Percentiles rank a stretch among this genome's conserved stretches.
Evolutionary conservation across 1,139 yeast genomes (phyloP).

Genomic region (Diutina neorugosa): DNA sequence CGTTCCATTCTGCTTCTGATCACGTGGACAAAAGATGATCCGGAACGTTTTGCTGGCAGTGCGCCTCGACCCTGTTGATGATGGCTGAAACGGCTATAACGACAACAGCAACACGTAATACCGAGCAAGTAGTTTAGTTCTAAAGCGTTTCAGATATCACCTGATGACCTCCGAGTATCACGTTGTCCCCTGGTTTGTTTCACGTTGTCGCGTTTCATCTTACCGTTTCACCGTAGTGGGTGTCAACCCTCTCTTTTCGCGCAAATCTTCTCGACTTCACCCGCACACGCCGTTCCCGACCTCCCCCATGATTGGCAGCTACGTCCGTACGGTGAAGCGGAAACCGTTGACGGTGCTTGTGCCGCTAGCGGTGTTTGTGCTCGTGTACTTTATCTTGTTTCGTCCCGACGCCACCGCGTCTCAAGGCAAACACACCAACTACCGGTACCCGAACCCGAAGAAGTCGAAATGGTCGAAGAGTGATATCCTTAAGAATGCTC

Average conservation of each 20-base stretch:
- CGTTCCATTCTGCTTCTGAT: no score
- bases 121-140: no score
- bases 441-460: constrained; percentile 1
- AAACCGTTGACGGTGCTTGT: not conserved
- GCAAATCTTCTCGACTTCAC: not conserved
- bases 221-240: not conserved
- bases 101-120: no score
- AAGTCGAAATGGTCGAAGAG: not conserved
- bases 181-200: no score
- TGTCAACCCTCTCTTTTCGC: not conserved
- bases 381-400: not conserved
- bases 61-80: no score
- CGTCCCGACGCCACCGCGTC: not conserved
- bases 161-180: no score
- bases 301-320: not conserved
- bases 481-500: constrained; percentile 42
- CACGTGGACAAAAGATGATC: no score
- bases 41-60: no score
- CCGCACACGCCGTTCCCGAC: not conserved
- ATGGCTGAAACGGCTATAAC: no score
- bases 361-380: constrained; percentile 1
- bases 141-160: no score
- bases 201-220: not conserved
- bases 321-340: constrained; percentile 2
- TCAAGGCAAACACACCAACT: not conserved